Evolutionary conservation across 176 grass and related monocot species (phyloP).

Genomic region (Luzula sylvatica): DNA sequence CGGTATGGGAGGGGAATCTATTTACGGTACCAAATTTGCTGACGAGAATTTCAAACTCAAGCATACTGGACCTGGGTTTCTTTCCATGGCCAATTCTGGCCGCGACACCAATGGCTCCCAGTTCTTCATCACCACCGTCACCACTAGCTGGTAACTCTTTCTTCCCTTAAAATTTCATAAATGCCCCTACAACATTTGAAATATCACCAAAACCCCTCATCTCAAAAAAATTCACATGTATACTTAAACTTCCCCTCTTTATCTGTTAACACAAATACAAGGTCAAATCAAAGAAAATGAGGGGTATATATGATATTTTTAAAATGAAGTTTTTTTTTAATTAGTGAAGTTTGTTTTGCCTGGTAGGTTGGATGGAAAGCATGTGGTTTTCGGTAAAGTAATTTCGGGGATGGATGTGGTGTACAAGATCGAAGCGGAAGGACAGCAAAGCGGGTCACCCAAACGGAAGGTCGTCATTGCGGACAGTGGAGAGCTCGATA

Average conservation of each 20-base stretch:
- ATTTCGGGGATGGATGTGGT: conserved; percentile 96
- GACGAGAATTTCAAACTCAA: conserved; percentile 99
- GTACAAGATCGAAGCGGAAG: conserved; percentile 96
- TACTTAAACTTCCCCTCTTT: too few species aligned
- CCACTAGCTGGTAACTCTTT: conserved; percentile 71
- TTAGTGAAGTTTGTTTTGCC: too few species aligned
- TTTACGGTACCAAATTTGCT: conserved; percentile 73
- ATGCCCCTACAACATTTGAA: too few species aligned
- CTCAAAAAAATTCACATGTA: too few species aligned
- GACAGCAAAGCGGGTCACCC: conserved; percentile 56
- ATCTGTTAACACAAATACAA: too few species aligned
- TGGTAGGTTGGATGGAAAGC: conserved; percentile 97
- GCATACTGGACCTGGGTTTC: conserved; percentile 86
- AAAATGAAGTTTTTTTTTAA: too few species aligned
- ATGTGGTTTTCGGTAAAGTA: conserved; percentile 97
- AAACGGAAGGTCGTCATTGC: conserved; percentile 68
- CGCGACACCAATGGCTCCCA: conserved; percentile 86
- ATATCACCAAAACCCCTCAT: too few species aligned
- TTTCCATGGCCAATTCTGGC: conserved; percentile 98
- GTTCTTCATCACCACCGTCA: conserved; percentile 96
- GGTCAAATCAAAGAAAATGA: too few species aligned
- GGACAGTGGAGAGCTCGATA: conserved; percentile 65
- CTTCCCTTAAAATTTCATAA: too few species aligned
- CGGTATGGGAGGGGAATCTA: conserved; percentile 92
- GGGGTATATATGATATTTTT: too few species aligned